A percentile compares a stretch with the other conserved stretches of the same genome.
phyloP scores from a whole-genome alignment of 208 protist genomes.

The Vickermania ingenoplastis region DNA sequence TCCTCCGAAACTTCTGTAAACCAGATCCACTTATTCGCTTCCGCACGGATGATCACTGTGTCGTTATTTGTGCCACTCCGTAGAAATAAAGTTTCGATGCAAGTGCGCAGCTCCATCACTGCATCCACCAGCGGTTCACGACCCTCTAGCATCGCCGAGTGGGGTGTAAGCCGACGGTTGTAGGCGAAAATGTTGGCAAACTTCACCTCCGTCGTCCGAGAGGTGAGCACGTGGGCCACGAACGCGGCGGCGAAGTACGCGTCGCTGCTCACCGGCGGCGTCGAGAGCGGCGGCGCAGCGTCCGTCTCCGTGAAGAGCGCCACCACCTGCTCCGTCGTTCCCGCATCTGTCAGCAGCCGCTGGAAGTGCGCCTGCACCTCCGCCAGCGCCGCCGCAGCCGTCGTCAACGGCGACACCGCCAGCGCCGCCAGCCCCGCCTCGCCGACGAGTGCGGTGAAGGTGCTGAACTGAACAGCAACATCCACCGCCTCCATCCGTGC shows the following conservation, averaged over 20 bases:
- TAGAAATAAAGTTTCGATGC: neutral
- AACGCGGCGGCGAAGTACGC: neutral
- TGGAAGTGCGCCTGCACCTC: neutral
- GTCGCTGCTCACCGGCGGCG: neutral
- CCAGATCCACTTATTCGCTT: slow-evolving; percentile 2
- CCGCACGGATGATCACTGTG: neutral
- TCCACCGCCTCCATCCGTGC: neutral
- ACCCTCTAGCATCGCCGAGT: neutral
- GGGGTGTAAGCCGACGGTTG: neutral
- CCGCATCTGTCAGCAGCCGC: neutral
- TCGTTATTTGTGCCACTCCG: neutral
- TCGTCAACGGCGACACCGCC: neutral
- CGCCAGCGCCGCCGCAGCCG: neutral
- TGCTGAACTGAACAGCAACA: neutral
- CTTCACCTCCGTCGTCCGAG: neutral
- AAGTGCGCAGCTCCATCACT: neutral
- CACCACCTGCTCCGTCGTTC: neutral
- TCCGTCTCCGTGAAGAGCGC: neutral
- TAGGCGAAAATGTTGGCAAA: neutral
- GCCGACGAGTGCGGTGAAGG: neutral
- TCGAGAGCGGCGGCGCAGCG: neutral
- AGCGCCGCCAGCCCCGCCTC: neutral
- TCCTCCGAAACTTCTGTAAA: neutral
- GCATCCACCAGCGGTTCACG: neutral
- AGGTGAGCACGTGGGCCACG: neutral